Percentiles rank a stretch among this genome's conserved stretches.
Evolutionary conservation across 305 asterid genomes (phyloP).

Genomic region (Stenogyne calaminthoides): DNA sequence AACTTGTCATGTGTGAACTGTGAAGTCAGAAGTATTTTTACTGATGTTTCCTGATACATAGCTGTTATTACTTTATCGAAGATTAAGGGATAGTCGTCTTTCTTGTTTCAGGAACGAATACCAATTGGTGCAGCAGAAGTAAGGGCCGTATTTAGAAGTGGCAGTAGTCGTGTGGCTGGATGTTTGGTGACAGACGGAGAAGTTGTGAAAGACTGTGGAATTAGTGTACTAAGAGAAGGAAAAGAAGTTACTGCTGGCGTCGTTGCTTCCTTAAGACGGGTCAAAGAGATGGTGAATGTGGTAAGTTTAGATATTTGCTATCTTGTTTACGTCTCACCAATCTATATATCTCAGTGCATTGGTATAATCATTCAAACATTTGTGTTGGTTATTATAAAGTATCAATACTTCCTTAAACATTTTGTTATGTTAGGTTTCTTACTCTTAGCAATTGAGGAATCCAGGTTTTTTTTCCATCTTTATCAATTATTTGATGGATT

Average conservation of each 20-base stretch:
- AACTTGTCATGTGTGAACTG: background rate
- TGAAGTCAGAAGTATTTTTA: background rate
- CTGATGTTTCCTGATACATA: background rate
- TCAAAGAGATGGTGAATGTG: conserved; percentile 95
- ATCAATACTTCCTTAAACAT: background rate
- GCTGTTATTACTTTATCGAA: background rate
- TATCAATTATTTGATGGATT: too few species aligned
- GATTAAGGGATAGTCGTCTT: background rate
- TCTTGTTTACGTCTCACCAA: background rate
- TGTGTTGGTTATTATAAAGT: background rate
- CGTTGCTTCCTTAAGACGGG: conserved; percentile 79
- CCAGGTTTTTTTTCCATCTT: too few species aligned
- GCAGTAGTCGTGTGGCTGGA: conserved; percentile 95
- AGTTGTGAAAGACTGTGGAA: conserved; percentile 75
- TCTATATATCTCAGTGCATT: background rate
- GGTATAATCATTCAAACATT: background rate
- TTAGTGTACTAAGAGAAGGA: conserved; percentile 74
- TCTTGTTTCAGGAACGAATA: conserved; percentile 65
- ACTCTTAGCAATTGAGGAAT: too few species aligned
- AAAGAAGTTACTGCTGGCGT: conserved; percentile 72
- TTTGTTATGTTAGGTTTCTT: background rate
- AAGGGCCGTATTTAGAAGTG: conserved; percentile 89
- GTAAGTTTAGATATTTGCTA: conserved; percentile 39
- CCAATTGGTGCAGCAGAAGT: conserved; percentile 90
- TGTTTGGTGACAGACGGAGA: conserved; percentile 93